Percentiles rank a stretch among this genome's conserved stretches.
These are phyloP conservation scores for Penicillium silybi DNA, from an alignment of 495 filamentous ascomycete genomes.

Conservation along the genomic window DNA sequence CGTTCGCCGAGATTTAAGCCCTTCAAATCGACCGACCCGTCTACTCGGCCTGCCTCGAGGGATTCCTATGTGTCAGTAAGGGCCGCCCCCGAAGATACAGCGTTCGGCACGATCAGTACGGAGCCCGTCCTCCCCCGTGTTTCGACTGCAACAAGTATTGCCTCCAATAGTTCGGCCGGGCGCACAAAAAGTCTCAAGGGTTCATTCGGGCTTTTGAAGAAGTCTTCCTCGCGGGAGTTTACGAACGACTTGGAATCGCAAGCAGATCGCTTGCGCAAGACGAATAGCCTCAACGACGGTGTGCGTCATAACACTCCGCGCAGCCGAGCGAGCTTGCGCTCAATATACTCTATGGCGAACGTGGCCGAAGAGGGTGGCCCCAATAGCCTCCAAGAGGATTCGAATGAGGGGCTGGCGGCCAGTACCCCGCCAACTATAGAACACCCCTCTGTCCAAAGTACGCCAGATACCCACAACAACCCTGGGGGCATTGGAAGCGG, in stretches of 20 bases:
- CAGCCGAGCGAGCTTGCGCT: slow-evolving; percentile 40
- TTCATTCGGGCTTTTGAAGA: slow-evolving; percentile 31
- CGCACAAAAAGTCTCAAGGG: slow-evolving; percentile 37
- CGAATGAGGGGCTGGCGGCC: slow-evolving; percentile 13
- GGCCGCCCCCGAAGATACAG: slow-evolving; percentile 30
- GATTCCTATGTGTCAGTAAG: slow-evolving; percentile 38
- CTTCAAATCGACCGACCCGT: slow-evolving; percentile 29
- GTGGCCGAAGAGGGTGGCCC: slow-evolving; percentile 37
- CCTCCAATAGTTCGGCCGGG: slow-evolving; percentile 37
- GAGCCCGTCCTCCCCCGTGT: slow-evolving; percentile 35
- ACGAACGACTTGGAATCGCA: slow-evolving; percentile 31
- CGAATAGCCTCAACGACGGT: slow-evolving; percentile 37
- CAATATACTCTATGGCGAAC: slow-evolving; percentile 44
- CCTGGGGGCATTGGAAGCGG: slow-evolving; percentile 47
- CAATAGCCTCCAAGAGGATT: slow-evolving; percentile 17
- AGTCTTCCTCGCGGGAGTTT: slow-evolving; percentile 35
- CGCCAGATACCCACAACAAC: slow-evolving; percentile 27
- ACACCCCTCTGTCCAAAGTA: slow-evolving; percentile 21
- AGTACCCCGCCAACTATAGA: slow-evolving; percentile 29
- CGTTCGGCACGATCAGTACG: slow-evolving; percentile 42
- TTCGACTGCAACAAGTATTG: slow-evolving; percentile 38
- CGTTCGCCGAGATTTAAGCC: slow-evolving; percentile 37
- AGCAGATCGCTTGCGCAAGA: slow-evolving; percentile 32
- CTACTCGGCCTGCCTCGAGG: slow-evolving; percentile 32
- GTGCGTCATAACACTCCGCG: slow-evolving; percentile 34